Evolutionary conservation across 768 basidiomycete genomes (phyloP).

Genomic region (Nidularia pulvinata): DNA sequence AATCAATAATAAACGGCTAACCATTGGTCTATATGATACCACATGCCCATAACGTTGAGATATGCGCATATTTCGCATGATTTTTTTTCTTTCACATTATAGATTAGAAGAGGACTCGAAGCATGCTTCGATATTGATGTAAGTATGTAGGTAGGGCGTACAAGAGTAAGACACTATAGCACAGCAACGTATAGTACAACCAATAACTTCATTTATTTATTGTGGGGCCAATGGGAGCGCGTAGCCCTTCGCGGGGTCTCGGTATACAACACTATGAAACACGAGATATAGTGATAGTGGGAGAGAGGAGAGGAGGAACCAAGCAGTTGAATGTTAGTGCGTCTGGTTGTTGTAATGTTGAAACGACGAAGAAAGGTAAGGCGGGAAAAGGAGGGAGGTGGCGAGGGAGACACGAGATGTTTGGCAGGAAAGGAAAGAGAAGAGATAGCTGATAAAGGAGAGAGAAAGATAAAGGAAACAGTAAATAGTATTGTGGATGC

Average conservation of each 20-base stretch:
- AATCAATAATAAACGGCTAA: too few relatives aligned
- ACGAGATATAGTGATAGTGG: constrained; percentile 3
- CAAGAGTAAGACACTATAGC: not conserved
- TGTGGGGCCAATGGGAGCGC: not conserved
- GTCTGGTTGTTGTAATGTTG: constrained; percentile 9
- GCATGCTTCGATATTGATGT: not conserved
- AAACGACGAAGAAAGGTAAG: not conserved
- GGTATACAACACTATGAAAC: not conserved
- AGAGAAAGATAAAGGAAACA: not conserved
- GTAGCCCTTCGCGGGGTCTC: not conserved
- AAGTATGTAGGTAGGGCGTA: not conserved
- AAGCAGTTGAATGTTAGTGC: constrained; percentile 2
- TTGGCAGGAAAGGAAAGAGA: not conserved
- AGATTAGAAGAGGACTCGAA: not conserved
- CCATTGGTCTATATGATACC: too few relatives aligned
- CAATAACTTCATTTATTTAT: not conserved
- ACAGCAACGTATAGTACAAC: not conserved
- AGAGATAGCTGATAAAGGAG: not conserved
- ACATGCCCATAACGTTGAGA: too few relatives aligned
- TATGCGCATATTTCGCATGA: not conserved
- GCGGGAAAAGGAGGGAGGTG: not conserved
- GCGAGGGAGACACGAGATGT: not conserved
- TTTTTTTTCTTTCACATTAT: not conserved
- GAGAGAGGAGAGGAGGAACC: not conserved
- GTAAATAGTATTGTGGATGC: not conserved